Evolutionary conservation across 352 stramenopile species (phyloP).

Genomic region (Phytophthora sojae): DNA sequence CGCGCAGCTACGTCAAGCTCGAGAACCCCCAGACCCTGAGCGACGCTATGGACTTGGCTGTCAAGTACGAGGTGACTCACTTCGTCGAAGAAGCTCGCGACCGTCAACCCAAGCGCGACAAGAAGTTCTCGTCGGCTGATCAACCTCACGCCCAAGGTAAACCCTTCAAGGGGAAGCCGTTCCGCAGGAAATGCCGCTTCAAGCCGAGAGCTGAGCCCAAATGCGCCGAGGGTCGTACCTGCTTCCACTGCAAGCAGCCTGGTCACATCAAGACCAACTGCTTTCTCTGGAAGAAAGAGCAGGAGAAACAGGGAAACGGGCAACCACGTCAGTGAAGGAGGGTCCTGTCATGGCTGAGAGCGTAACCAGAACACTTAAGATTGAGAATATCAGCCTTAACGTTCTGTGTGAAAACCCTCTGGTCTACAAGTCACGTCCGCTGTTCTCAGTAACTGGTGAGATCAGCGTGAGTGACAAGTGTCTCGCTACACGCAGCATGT

Average conservation of each 20-base stretch:
- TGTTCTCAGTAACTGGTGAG: too few relatives aligned
- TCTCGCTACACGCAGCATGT: too few relatives aligned
- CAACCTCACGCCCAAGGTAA: background rate
- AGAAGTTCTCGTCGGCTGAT: background rate
- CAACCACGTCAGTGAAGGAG: background rate
- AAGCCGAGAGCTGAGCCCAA: too few relatives aligned
- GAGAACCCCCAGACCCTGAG: slow-evolving; percentile 6
- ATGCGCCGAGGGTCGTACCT: background rate
- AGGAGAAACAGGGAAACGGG: background rate
- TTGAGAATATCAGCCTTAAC: background rate
- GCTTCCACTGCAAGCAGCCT: background rate
- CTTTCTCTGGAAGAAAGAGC: background rate
- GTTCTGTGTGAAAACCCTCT: too few relatives aligned
- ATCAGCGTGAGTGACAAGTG: too few relatives aligned
- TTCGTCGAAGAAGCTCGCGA: background rate
- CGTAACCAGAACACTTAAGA: background rate
- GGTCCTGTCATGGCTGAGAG: background rate
- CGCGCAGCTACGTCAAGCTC: slow-evolving; percentile 7
- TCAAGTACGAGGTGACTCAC: slow-evolving; percentile 13
- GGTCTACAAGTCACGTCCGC: too few relatives aligned
- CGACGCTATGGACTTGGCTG: slow-evolving; percentile 9
- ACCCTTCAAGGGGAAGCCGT: too few relatives aligned
- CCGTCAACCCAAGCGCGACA: background rate
- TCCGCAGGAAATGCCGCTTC: too few relatives aligned
- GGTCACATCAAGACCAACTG: background rate